These are phyloP conservation scores for Rhodotorula sp. DNA, from an alignment of 1,284 basidiomycete species.

Conservation along the genomic window DNA sequence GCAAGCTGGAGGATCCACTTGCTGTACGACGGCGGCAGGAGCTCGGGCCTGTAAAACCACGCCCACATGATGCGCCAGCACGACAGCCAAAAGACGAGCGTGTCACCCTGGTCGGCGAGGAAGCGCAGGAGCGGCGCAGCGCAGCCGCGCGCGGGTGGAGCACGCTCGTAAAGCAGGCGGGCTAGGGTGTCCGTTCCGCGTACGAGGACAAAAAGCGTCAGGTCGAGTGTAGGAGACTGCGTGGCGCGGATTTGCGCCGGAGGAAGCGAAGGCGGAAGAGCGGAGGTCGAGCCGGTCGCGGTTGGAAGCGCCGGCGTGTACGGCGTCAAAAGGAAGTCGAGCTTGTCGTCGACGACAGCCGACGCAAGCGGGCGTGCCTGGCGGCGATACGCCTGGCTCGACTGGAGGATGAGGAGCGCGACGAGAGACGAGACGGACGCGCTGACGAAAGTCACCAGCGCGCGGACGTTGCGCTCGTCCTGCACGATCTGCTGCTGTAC, in stretches of 20 bases:
- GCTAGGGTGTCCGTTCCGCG: constrained; percentile 39
- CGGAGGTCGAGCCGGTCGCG: not conserved
- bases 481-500: constrained; percentile 2
- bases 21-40: constrained; percentile 48
- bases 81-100: constrained; percentile 40
- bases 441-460: constrained; percentile 30
- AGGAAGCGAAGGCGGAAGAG: not conserved
- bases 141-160: not conserved
- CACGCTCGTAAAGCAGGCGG: constrained; percentile 12
- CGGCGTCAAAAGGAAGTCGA: constrained; percentile 24
- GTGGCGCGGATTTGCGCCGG: not conserved
- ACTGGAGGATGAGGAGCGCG: constrained; percentile 39
- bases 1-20: constrained; percentile 51
- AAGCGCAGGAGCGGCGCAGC: constrained; percentile 21
- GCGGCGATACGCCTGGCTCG: constrained; percentile 1
- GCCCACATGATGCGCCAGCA: constrained; percentile 45
- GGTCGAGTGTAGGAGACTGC: constrained; percentile 50
- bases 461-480: constrained; percentile 20
- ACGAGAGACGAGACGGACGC: constrained; percentile 34
- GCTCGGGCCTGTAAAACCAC: constrained; percentile 49
- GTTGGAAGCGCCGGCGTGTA: not conserved
- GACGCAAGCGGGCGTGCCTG: not conserved
- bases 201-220: constrained; percentile 53
- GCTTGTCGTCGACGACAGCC: not conserved
- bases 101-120: constrained; percentile 39